phyloP scores from a whole-genome alignment of 2,329 filamentous ascomycete genomes.

The Paecilomyces variotii region DNA sequence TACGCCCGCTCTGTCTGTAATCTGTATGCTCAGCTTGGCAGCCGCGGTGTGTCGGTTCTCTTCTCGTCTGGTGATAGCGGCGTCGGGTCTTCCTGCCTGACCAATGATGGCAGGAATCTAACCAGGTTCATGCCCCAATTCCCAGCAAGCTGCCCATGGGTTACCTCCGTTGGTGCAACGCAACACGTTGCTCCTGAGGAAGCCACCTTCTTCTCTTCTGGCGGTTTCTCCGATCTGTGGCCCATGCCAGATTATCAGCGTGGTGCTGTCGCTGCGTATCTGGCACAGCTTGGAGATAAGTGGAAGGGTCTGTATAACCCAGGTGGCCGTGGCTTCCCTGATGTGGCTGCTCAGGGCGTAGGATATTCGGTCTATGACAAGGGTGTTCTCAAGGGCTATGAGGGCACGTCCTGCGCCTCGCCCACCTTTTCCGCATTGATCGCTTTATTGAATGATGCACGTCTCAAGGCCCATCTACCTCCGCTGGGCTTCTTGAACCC shows the following conservation, averaged over 20 bases:
- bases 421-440: slow-evolving; percentile 54
- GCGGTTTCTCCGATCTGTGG: slow-evolving; percentile 35
- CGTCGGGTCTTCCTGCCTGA: slow-evolving; percentile 29
- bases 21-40: slow-evolving; percentile 42
- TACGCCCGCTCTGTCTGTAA: slow-evolving; percentile 35
- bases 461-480: slow-evolving; percentile 42
- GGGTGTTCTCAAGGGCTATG: slow-evolving; percentile 18
- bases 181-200: slow-evolving; percentile 28
- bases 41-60: slow-evolving; percentile 42
- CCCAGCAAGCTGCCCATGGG: slow-evolving; percentile 31
- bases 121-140: slow-evolving; percentile 37
- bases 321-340: slow-evolving; percentile 32
- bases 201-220: slow-evolving; percentile 34
- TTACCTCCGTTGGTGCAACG: slow-evolving; percentile 37
- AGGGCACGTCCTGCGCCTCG: slow-evolving; percentile 43
- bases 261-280: slow-evolving; percentile 28
- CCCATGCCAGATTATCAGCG: slow-evolving; percentile 25
- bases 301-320: slow-evolving; percentile 25
- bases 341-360: slow-evolving; percentile 31
- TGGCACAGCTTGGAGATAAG: slow-evolving; percentile 16
- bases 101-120: slow-evolving; percentile 26
- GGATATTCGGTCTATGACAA: slow-evolving; percentile 26
- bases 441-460: slow-evolving; percentile 55
- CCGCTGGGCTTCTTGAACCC: slow-evolving; percentile 54
- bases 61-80: slow-evolving; percentile 44